Evolutionary conservation across 495 filamentous ascomycete species (phyloP).

Genomic region (Recurvomyces mirabilis): DNA sequence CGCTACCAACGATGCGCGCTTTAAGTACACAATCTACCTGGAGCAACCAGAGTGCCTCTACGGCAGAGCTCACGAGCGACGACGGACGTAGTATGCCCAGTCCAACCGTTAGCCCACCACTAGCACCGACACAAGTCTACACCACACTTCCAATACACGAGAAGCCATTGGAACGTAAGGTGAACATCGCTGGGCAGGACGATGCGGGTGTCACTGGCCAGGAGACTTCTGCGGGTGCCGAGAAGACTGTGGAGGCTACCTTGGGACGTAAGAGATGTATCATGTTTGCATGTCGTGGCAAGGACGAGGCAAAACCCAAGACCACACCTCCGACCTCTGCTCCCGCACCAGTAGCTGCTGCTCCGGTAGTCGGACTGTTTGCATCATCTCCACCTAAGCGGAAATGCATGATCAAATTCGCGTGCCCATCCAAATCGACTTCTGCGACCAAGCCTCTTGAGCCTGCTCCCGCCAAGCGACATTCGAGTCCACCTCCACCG

Average conservation of each 20-base stretch:
- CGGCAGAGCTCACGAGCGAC: slow-evolving; percentile 81
- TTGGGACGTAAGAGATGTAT: slow-evolving; percentile 76
- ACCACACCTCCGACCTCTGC: slow-evolving; percentile 35
- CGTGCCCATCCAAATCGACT: slow-evolving; percentile 43
- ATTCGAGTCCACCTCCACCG: slow-evolving; percentile 30
- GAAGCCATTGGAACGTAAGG: slow-evolving; percentile 21
- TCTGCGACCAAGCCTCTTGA: slow-evolving; percentile 17
- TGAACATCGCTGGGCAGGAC: slow-evolving; percentile 24
- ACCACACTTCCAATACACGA: slow-evolving; percentile 24
- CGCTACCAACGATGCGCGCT: slow-evolving; percentile 7
- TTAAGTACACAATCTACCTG: slow-evolving; percentile 55
- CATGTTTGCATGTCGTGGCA: slow-evolving; percentile 69
- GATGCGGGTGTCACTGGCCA: slow-evolving; percentile 19
- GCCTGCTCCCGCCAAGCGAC: slow-evolving; percentile 12
- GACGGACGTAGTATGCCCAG: slow-evolving; percentile 77
- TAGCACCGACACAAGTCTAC: slow-evolving; percentile 34
- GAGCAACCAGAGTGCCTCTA: slow-evolving; percentile 71
- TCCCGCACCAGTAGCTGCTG: slow-evolving; percentile 19
- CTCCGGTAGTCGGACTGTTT: too few species aligned
- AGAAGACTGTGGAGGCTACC: slow-evolving; percentile 31
- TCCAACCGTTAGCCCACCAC: slow-evolving; percentile 75
- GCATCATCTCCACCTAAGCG: slow-evolving; percentile 36
- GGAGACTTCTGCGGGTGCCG: slow-evolving; percentile 6
- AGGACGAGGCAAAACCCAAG: slow-evolving; percentile 36
- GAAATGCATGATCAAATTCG: slow-evolving; percentile 46